Base-by-base conservation (phyloP, 225 moss, liverwort and hornwort species). In the Antitrichia curtipendula region DNA sequence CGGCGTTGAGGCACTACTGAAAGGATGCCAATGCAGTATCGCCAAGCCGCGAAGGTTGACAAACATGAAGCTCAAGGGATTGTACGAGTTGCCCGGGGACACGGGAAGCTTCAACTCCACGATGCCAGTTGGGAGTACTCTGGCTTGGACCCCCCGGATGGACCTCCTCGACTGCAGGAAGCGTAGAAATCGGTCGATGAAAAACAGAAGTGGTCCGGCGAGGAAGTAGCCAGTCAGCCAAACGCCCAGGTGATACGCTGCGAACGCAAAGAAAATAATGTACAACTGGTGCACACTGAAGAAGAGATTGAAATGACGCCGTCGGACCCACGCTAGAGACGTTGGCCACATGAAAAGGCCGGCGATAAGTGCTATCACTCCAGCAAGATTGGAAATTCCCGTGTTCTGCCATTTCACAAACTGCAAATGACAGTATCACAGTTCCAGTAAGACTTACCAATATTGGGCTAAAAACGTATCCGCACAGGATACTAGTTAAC, bases 141-240 rank as follows among this genome's bases (percentile, higher is more conserved):
- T 92, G 28, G 93, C 90, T 15, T 90, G 90, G 16, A 93, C 86
- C 7, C 93, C 86, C 5, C 41, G 40, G 54, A 94, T 81, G 7
- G 85, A 36, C 58, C 56, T 93, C 15, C 90, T 84, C 13, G 96
- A 96, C 82, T 96, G 96, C 28, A 96, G 57, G 28, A 96, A 87
- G 8, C 95, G 89, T 45, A 97, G 91, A 76, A 96, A 94, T 4
- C 95, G 92, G 58, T 96, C 96, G 29, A 97, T 82, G 89, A 94
- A 95, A 81, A 96, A 96, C 12, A 96, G 70, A 14, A 97, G 72
- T 13, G 86, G 31, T 24, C 91, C 94, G 43, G 88, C 89, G 13
- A 93, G 78, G 5, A 90, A 88, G 12, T 84, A 83, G 23, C 63
- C 63, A 2, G 78, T 52, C 8, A 57, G 17, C 2, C 1, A 5